Evolutionary conservation across 768 basidiomycete genomes (phyloP).

Genomic region (Pisolithus tinctorius): DNA sequence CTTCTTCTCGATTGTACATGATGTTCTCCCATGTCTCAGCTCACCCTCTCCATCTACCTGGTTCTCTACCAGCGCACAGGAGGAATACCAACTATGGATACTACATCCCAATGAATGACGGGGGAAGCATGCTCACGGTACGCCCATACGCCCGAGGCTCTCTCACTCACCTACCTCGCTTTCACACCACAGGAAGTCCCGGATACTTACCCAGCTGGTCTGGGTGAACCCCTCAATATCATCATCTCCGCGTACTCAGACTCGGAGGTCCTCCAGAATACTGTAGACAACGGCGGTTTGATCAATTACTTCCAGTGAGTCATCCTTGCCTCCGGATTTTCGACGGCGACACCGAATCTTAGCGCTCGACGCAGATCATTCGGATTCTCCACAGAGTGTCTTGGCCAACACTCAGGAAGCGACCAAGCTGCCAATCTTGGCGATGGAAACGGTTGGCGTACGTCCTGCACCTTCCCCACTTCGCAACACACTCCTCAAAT

Average conservation of each 20-base stretch:
- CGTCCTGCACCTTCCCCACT: conserved; percentile 18
- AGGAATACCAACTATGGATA: conserved; percentile 40
- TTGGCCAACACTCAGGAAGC: conserved; percentile 72
- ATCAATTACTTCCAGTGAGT: conserved; percentile 78
- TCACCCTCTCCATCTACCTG: neutral
- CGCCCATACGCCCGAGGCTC: conserved; percentile 21
- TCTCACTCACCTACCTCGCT: neutral
- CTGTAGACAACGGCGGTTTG: conserved; percentile 59
- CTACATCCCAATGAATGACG: conserved; percentile 45
- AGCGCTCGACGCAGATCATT: conserved; percentile 39
- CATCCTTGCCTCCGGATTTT: neutral
- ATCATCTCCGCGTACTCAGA: conserved; percentile 79
- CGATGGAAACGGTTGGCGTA: conserved; percentile 70
- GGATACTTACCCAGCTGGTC: conserved; percentile 58
- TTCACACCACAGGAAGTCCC: conserved; percentile 38
- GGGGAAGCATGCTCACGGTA: conserved; percentile 72
- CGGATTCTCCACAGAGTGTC: conserved; percentile 69
- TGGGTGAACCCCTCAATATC: conserved; percentile 82
- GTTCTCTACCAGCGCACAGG: conserved; percentile 8
- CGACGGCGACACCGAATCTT: neutral
- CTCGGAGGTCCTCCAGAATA: conserved; percentile 54
- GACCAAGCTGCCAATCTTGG: conserved; percentile 74
- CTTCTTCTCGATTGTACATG: neutral
- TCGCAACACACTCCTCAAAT: neutral
- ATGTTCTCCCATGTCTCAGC: conserved; percentile 10